phyloP scores from a whole-genome alignment of 225 moss, liverwort and hornwort species.

The Lunularia cruciata region DNA sequence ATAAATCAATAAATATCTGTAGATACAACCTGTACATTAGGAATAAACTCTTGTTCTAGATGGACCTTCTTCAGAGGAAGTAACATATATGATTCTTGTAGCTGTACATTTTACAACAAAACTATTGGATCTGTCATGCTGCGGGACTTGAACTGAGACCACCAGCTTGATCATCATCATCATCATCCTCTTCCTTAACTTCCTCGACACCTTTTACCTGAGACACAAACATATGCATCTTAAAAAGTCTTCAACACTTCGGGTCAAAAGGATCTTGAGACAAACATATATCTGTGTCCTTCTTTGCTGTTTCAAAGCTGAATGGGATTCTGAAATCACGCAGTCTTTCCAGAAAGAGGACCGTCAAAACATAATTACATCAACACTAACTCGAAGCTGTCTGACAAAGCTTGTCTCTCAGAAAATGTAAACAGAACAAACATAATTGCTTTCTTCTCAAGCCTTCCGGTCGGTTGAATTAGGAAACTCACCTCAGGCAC shows the following conservation, averaged over 20 bases:
- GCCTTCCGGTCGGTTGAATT: background rate
- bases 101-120: conserved; percentile 24
- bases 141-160: conserved; percentile 41
- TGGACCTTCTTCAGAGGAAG: no score
- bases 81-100: background rate
- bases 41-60: no score
- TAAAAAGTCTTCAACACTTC: background rate
- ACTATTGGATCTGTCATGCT: background rate
- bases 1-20: no score
- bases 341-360: no score
- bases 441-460: no score
- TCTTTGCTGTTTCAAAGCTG: no score
- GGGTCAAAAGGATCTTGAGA: no score
- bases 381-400: background rate
- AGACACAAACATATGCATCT: background rate
- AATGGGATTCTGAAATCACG: no score
- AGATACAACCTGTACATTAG: no score
- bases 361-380: no score
- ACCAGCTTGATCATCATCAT: conserved; percentile 57
- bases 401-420: background rate
- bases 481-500: conserved; percentile 64
- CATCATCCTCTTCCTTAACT: conserved; percentile 65
- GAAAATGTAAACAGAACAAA: background rate
- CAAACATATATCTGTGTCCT: no score
- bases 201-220: conserved; percentile 88